A percentile compares a stretch with the other conserved stretches of the same genome.
These are phyloP conservation scores for Parasitella parasitica DNA, from an alignment of 371 early-diverging fungal genomes.

Conservation along the genomic window DNA sequence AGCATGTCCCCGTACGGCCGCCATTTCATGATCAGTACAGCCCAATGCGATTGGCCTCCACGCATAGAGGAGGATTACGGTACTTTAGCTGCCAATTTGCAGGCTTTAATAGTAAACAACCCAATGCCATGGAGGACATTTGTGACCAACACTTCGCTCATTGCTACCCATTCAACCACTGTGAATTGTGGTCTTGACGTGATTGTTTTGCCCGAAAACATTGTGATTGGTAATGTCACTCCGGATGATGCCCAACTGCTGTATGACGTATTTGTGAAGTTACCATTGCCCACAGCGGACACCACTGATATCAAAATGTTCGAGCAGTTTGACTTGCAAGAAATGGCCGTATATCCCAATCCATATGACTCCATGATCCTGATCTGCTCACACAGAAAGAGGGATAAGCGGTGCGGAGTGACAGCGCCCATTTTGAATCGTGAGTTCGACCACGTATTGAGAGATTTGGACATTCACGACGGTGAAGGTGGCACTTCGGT, in stretches of 20 bases:
- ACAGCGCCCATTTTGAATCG: conserved; percentile 70
- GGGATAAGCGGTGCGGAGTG: conserved; percentile 83
- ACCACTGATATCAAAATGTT: conserved; percentile 7
- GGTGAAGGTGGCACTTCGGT: conserved; percentile 51
- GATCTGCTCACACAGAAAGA: conserved; percentile 76
- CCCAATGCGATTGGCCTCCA: conserved; percentile 62
- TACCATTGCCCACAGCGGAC: conserved; percentile 30
- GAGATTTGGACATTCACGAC: conserved; percentile 59
- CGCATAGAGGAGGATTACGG: conserved; percentile 59
- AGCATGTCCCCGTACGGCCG: conserved; percentile 73
- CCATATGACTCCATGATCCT: conserved; percentile 58
- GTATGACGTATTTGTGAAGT: conserved; percentile 47
- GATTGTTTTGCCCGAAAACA: conserved; percentile 56
- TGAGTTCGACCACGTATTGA: conserved; percentile 63
- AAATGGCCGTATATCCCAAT: conserved; percentile 38
- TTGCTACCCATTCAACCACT: conserved; percentile 25
- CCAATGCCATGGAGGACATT: conserved; percentile 38
- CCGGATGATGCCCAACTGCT: conserved; percentile 46
- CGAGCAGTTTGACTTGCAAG: conserved; percentile 9
- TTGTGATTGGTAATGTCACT: conserved; percentile 55
- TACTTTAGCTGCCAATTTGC: conserved; percentile 45
- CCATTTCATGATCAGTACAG: conserved; percentile 69
- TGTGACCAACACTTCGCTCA: conserved; percentile 53
- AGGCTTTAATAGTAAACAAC: conserved; percentile 16
- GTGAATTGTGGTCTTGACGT: conserved; percentile 36